phyloP scores from a whole-genome alignment of 768 basidiomycete genomes.

The Russula dissimulans region DNA sequence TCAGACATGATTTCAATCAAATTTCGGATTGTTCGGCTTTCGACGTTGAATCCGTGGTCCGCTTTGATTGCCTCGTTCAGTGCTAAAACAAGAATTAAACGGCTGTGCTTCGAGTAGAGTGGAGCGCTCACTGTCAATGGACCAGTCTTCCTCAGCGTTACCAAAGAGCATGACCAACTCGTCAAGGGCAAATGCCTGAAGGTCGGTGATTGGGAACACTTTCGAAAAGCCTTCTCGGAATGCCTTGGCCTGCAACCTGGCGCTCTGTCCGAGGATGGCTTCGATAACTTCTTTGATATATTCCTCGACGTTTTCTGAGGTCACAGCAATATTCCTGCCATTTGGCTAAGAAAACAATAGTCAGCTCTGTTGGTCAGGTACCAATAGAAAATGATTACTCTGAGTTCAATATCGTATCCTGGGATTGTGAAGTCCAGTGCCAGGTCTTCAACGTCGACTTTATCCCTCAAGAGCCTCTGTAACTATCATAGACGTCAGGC shows the following conservation, averaged over 20 bases:
- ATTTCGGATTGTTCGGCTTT: slow-evolving; percentile 84
- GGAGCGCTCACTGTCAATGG: slow-evolving; percentile 61
- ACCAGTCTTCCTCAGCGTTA: slow-evolving; percentile 98
- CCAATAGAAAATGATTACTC: slow-evolving; percentile 32
- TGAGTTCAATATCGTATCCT: slow-evolving; percentile 88
- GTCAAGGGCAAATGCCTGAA: slow-evolving; percentile 87
- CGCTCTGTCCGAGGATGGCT: slow-evolving; percentile 76
- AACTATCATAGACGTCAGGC: slow-evolving; percentile 7
- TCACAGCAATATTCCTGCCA: slow-evolving; percentile 75
- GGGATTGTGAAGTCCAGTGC: slow-evolving; percentile 95
- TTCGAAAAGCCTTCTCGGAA: slow-evolving; percentile 94
- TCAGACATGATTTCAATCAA: slow-evolving; percentile 80
- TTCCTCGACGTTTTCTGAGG: slow-evolving; percentile 77
- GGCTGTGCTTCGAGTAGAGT: background rate
- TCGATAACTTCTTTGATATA: slow-evolving; percentile 85
- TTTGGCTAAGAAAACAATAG: slow-evolving; percentile 42
- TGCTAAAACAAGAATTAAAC: slow-evolving; percentile 38
- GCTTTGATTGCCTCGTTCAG: slow-evolving; percentile 88
- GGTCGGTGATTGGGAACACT: slow-evolving; percentile 87
- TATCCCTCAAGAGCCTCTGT: slow-evolving; percentile 38
- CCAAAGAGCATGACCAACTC: slow-evolving; percentile 96
- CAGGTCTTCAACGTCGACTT: slow-evolving; percentile 74
- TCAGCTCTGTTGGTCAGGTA: background rate
- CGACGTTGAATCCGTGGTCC: slow-evolving; percentile 95
- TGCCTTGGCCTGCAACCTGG: slow-evolving; percentile 70